These are phyloP conservation scores for Capsicum baccatum DNA, from an alignment of 257 asterid species.

Conservation along the genomic window DNA sequence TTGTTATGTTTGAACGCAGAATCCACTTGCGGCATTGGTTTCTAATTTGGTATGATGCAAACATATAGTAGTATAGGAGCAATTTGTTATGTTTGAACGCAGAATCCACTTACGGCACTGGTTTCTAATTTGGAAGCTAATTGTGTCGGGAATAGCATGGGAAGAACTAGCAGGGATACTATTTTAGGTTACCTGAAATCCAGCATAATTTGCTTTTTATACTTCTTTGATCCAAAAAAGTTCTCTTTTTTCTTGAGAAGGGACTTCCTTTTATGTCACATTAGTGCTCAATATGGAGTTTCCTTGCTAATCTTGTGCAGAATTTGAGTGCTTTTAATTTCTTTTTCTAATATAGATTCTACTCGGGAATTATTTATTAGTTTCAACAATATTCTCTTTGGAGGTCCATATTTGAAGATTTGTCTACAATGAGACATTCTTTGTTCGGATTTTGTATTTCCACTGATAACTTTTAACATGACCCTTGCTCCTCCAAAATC, in stretches of 20 bases:
- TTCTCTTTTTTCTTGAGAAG: not conserved
- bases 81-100: not conserved
- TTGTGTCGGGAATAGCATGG: not conserved
- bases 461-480: too few species aligned
- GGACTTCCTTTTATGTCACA: slow-evolving; percentile 17
- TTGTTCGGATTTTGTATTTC: too few species aligned
- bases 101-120: not conserved
- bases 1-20: not conserved
- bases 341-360: too few species aligned
- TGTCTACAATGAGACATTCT: too few species aligned
- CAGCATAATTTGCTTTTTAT: slow-evolving; percentile 24
- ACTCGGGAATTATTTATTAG: too few species aligned
- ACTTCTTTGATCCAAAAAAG: not conserved
- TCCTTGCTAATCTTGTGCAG: not conserved
- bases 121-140: not conserved
- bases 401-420: too few species aligned
- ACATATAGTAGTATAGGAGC: not conserved
- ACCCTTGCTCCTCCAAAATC: not conserved
- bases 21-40: not conserved
- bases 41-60: not conserved
- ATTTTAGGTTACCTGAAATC: not conserved
- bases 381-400: too few species aligned
- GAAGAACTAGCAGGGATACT: slow-evolving; percentile 12
- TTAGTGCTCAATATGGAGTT: not conserved
- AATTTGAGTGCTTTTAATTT: too few species aligned